Base-by-base conservation (phyloP, 108 stramenopile genomes). In the Schizochytrium sp. region DNA sequence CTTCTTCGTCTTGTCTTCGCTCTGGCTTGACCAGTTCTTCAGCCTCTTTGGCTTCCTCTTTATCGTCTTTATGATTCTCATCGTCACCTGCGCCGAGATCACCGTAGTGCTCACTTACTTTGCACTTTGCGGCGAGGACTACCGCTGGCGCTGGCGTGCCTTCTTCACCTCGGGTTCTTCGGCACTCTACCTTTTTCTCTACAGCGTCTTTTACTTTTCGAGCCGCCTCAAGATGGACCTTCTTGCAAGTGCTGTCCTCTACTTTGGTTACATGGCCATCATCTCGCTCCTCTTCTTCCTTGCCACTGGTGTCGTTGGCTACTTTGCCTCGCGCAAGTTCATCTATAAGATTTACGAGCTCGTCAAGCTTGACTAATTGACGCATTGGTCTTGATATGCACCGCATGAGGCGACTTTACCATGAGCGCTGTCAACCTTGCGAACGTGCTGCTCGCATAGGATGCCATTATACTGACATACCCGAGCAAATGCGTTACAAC, bases 61-160 rank as follows among this genome's bases (percentile, higher is more conserved):
- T 60, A 60, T 98, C 60, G 98, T 98, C 59, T 97, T 98, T 89
- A 23, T 96, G 69, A 98, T 99, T 92, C 95, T 99, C 71, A 69
- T 98, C 72, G 90, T 97, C 55, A 99, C 98, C 10, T 97, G 96
- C 91, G 97, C 98, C 6, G 98, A 98, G 91, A 98, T 99, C 89
- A 97, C 97, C 72, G 92, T 99, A 58, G 94, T 99, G 34, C 96
- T 99, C 94, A 95, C 93, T 93, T 99, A 99, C 95, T 99, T 99
- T 93, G 98, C 98, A 94, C 96, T 99, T 6, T 97, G 97, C 90
- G 93, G 96, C 47, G 98, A 99, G 95, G 97, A 99, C 93, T 98
- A 99, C 92, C 96, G 96, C 90, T 99, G 99, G 99, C 99, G 99
- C 98, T 99, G 99, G 99, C 95, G 98, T 69, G 96, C 97, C 60